Evolutionary conservation across 129 eudicot species (phyloP).

Genomic region (Escallonia herrerae): DNA sequence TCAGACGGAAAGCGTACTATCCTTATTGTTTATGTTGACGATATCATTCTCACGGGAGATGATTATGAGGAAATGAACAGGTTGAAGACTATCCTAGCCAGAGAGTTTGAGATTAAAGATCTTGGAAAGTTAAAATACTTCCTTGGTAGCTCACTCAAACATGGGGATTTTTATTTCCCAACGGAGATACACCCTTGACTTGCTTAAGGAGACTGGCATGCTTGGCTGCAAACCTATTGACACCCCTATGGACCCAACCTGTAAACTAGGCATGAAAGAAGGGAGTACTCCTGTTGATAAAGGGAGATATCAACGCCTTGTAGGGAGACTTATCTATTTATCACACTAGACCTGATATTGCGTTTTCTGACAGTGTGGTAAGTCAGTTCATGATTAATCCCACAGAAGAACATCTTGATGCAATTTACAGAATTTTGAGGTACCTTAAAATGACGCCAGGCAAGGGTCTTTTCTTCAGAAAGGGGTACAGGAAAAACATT

Average conservation of each 20-base stretch:
- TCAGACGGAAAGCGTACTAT: neutral
- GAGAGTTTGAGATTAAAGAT: constrained; percentile 8
- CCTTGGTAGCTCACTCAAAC: constrained; percentile 8
- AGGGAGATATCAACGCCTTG: constrained; percentile 4
- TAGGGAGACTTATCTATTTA: constrained; percentile 8
- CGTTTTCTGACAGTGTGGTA: constrained; percentile 7
- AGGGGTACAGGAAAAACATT: neutral
- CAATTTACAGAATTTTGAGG: constrained; percentile 3
- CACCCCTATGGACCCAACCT: neutral
- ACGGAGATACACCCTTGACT: constrained; percentile 6
- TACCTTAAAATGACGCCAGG: constrained; percentile 1
- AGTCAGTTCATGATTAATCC: constrained; percentile 16
- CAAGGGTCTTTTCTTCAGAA: neutral
- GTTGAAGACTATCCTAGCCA: neutral
- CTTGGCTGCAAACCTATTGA: neutral
- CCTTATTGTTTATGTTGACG: too few species aligned
- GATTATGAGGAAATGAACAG: neutral
- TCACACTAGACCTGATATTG: constrained; percentile 6
- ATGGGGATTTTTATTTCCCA: constrained; percentile 1
- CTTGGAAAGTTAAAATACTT: constrained; percentile 4
- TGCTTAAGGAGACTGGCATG: neutral
- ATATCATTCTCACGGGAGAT: constrained; percentile 5
- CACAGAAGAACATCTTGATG: constrained; percentile 4
- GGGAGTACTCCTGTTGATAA: neutral
- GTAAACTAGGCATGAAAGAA: neutral